Evolutionary conservation across 805 yeast species (phyloP).

Genomic region (Brettanomyces bruxellensis): DNA sequence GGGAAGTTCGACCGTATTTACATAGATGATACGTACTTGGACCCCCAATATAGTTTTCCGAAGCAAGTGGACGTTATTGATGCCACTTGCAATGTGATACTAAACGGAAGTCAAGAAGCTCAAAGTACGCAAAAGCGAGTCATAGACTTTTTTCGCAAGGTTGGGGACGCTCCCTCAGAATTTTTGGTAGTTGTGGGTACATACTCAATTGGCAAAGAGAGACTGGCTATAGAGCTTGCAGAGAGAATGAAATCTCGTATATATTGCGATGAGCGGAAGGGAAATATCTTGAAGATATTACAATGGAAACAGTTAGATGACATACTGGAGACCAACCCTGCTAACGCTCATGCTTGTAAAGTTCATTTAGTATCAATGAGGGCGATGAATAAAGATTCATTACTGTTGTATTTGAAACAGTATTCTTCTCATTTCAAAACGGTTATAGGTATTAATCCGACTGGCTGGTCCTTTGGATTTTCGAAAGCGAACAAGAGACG

Average conservation of each 20-base stretch:
- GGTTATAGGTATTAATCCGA: slow-evolving; percentile 71
- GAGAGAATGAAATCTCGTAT: slow-evolving; percentile 42
- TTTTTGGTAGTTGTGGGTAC: slow-evolving; percentile 67
- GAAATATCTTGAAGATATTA: slow-evolving; percentile 36
- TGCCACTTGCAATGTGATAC: slow-evolving; percentile 43
- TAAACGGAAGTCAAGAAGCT: slow-evolving; percentile 18
- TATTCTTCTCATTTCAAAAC: slow-evolving; percentile 41
- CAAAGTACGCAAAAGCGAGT: slow-evolving; percentile 23
- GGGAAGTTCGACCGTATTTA: slow-evolving; percentile 52
- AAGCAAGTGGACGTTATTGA: slow-evolving; percentile 61
- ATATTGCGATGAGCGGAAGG: slow-evolving; percentile 40
- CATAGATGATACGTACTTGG: slow-evolving; percentile 84
- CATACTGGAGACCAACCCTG: slow-evolving; percentile 34
- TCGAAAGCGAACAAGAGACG: slow-evolving; percentile 4
- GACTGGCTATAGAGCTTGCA: slow-evolving; percentile 63
- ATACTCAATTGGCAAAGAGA: slow-evolving; percentile 89
- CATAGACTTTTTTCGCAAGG: slow-evolving; percentile 26
- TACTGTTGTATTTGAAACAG: slow-evolving; percentile 41
- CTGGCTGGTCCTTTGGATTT: slow-evolving; percentile 76
- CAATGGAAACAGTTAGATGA: slow-evolving; percentile 34
- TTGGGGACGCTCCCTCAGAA: background rate
- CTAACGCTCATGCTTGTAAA: slow-evolving; percentile 25
- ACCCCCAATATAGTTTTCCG: slow-evolving; percentile 70
- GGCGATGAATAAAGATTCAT: slow-evolving; percentile 35
- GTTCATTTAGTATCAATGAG: slow-evolving; percentile 72